Evolutionary conservation across 2,329 filamentous ascomycete species (phyloP).

Genomic region (Leptographium flavum): DNA sequence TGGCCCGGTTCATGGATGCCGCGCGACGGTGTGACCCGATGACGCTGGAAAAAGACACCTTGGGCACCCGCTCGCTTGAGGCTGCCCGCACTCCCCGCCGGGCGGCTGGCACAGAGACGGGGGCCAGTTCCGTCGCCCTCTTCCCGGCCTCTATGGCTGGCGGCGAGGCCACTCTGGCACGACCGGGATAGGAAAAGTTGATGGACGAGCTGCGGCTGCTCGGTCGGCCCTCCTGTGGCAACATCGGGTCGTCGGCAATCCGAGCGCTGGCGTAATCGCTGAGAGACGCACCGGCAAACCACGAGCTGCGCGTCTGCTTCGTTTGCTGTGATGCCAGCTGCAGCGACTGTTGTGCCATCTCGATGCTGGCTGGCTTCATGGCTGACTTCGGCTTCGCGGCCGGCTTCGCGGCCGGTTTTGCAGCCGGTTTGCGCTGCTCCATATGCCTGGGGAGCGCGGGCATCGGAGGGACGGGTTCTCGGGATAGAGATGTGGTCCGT

Average conservation of each 20-base stretch:
- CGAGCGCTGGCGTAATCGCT: constrained; percentile 30
- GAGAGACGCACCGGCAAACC: constrained; percentile 31
- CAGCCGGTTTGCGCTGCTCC: no score
- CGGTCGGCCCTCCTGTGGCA: constrained; percentile 20
- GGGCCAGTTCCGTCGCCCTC: no score
- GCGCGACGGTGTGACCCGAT: constrained; percentile 15
- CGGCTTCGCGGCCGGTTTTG: no score
- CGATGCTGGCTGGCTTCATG: not conserved
- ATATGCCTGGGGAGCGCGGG: not conserved
- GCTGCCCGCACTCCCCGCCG: constrained; percentile 1
- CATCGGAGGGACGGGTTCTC: not conserved
- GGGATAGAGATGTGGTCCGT: no score
- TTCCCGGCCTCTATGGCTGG: not conserved
- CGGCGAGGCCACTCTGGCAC: constrained; percentile 26
- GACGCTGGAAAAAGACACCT: not conserved
- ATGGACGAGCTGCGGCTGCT: constrained; percentile 35
- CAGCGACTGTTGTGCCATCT: constrained; percentile 22
- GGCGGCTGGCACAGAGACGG: constrained; percentile 5
- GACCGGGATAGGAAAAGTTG: constrained; percentile 45
- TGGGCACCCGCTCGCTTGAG: constrained; percentile 3
- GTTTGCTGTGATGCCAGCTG: constrained; percentile 39
- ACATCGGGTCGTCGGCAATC: constrained; percentile 23
- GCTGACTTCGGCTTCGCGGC: no score
- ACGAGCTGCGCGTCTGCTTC: constrained; percentile 25
- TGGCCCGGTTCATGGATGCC: constrained; percentile 12